Conservation (phyloP, 2,329 filamentous ascomycete species). For the Aspergillus spinulosporus region DNA sequence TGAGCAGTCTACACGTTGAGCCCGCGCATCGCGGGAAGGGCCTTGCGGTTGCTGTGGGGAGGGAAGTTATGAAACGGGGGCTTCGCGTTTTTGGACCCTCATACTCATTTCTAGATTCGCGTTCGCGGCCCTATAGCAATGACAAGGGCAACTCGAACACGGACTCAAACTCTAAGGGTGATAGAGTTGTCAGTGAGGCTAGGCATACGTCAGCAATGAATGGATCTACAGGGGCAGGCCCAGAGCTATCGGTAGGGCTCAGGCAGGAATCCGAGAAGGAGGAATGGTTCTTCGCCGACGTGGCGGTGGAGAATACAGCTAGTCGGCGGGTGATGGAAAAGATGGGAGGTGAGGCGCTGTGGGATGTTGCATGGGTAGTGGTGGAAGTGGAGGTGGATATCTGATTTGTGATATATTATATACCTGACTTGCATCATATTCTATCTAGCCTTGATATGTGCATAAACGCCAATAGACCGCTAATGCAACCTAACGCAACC, state of each 20-base stretch:
- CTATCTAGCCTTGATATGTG: background rate
- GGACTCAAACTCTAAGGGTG: too few species aligned
- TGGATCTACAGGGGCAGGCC: background rate
- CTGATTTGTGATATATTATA: background rate
- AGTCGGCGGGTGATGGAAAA: conserved; percentile 47
- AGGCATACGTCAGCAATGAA: background rate
- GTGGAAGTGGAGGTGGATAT: conserved; percentile 15
- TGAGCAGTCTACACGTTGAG: conserved; percentile 7
- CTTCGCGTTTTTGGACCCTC: background rate
- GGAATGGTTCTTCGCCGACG: conserved; percentile 11
- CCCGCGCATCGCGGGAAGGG: conserved; percentile 9
- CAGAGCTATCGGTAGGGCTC: background rate
- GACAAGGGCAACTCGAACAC: too few species aligned
- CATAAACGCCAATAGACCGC: too few species aligned
- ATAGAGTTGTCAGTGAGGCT: background rate
- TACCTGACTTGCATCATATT: background rate
- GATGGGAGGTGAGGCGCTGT: conserved; percentile 38
- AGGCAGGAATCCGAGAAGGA: background rate
- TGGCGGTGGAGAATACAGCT: conserved; percentile 10
- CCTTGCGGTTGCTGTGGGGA: conserved; percentile 2
- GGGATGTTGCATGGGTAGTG: conserved; percentile 43
- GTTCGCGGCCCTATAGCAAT: too few species aligned
- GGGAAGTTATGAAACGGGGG: conserved; percentile 11
- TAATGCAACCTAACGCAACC: background rate
- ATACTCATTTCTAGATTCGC: background rate